These are phyloP conservation scores for Ganoderma sinense DNA, from an alignment of 1,284 basidiomycete species.

Conservation along the genomic window DNA sequence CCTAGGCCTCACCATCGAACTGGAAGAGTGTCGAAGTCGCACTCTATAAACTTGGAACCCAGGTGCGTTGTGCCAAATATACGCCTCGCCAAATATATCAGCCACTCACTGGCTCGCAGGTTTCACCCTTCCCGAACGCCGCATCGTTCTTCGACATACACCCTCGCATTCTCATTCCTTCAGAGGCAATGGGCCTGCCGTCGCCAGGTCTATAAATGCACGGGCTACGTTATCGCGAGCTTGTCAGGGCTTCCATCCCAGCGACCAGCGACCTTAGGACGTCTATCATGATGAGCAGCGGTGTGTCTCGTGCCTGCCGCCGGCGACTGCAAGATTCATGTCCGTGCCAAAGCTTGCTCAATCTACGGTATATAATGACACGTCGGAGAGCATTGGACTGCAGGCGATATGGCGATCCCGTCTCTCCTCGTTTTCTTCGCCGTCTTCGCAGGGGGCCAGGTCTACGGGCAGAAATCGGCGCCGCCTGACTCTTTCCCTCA, in stretches of 20 bases:
- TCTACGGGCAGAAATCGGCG: background rate
- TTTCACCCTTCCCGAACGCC: background rate
- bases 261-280: background rate
- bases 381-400: background rate
- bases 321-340: background rate
- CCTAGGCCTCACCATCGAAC: background rate
- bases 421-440: background rate
- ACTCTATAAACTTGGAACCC: background rate
- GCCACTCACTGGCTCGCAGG: background rate
- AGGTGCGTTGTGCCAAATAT: background rate
- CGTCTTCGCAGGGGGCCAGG: background rate
- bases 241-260: background rate
- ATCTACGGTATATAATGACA: background rate
- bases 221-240: background rate
- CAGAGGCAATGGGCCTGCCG: background rate
- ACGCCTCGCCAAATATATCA: background rate
- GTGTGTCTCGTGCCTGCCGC: background rate
- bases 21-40: background rate
- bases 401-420: background rate
- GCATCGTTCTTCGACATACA: background rate
- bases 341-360: background rate
- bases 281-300: background rate
- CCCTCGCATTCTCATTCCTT: background rate
- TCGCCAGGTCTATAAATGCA: background rate
- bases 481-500: constrained; percentile 33